Base-by-base conservation (phyloP, 768 basidiomycete genomes). In the Leucocoprinus birnbaumii region DNA sequence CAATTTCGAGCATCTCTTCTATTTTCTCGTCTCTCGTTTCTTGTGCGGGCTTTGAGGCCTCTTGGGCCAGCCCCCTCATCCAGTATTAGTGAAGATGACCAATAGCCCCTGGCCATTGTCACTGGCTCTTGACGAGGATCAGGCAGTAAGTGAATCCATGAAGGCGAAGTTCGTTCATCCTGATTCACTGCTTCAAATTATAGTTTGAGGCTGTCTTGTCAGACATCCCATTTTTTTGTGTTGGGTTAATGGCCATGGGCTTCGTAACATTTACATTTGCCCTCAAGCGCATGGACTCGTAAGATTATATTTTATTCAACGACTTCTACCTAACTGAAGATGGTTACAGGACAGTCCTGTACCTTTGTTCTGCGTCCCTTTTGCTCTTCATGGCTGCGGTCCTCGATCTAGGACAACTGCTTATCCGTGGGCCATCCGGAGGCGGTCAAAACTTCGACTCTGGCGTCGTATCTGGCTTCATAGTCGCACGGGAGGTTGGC, bases 201-300 rank as follows among this genome's bases (percentile, higher is more conserved):
- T 50, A 87, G 85, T 68, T 86, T 40, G 78, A 81, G 55, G 68
- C 73, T 59, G 64, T 88, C 40, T 71, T 89, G 43, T 71, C 80
- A 16, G 85, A 86, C 58, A 82, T 89, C 51, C 88, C 88, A 19
- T 73, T 87, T 58, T 80, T 87, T 62, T 80, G 78, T 59, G 77
- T 83, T 40, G 88, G 87, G 31, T 71, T 87, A n/a, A 69, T 87
- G 64, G 78, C 78, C 21, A 80, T 89, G 51, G 85, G 80, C 13
- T 71, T 82, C 40, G 80, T 84, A 48, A 74, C 76, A 11, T 81
- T 87, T 63, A 72, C 85, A 62, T 63, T 86, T 38, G 62, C 77
- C 21, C 70, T 82, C 66, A 80, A 74, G 58, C 80, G 80, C 50
- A 65, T 80, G 34, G 74, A 74, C 53, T 55, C 77, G 85, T 86